phyloP scores from a whole-genome alignment of 306 rosid genomes.

The Vachellia collinsii region DNA sequence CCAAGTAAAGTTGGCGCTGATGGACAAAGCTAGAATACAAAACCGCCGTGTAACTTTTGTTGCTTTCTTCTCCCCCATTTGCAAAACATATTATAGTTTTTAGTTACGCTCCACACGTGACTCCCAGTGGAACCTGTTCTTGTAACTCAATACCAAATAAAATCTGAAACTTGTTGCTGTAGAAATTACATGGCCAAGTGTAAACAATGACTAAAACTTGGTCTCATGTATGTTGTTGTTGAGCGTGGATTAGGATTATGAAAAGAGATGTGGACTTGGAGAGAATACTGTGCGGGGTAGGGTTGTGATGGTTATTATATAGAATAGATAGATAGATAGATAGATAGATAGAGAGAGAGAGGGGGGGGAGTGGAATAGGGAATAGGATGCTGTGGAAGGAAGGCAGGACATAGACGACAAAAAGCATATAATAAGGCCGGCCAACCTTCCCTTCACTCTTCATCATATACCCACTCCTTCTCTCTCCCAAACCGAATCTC shows the following conservation, averaged over 20 bases:
- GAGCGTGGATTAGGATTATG: no score
- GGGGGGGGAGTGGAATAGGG: neutral
- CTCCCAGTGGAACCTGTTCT: neutral
- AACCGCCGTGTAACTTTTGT: neutral
- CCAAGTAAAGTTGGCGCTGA: neutral
- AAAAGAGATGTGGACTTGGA: no score
- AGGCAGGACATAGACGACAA: neutral
- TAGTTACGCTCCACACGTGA: neutral
- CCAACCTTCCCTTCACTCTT: neutral
- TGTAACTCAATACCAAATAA: no score
- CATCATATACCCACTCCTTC: neutral
- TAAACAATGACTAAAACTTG: no score
- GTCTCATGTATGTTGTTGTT: no score
- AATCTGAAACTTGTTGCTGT: no score
- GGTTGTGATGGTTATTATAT: no score
- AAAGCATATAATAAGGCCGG: constrained; percentile 1
- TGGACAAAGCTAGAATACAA: neutral
- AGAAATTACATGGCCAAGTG: no score
- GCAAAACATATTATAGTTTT: neutral
- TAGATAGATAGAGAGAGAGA: no score
- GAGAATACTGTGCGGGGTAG: no score
- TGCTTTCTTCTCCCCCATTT: neutral
- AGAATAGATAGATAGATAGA: no score
- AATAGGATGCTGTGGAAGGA: neutral
- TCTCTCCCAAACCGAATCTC: neutral